These are phyloP conservation scores for Gynochthodes officinalis DNA, from an alignment of 257 asterid genomes.

Conservation along the genomic window DNA sequence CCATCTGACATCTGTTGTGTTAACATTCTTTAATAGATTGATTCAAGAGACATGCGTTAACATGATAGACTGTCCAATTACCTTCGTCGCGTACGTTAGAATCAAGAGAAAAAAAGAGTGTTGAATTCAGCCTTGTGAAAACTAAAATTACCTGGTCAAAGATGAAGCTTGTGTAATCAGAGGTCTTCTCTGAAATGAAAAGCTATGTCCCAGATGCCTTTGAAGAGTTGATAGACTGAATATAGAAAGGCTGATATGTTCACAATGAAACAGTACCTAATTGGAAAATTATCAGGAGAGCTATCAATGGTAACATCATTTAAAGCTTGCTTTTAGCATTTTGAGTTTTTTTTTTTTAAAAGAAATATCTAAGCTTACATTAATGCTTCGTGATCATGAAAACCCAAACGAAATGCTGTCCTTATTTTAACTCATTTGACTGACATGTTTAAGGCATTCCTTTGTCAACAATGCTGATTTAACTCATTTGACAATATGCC, in stretches of 20 bases:
- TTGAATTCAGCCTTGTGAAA: not conserved
- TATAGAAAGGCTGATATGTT: conserved; percentile 32
- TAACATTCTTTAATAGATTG: too few relatives aligned
- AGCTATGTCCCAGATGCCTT: conserved; percentile 54
- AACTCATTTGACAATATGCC: too few relatives aligned
- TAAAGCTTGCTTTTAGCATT: not conserved
- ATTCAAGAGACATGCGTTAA: too few relatives aligned
- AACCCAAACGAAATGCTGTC: too few relatives aligned
- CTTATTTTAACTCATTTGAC: too few relatives aligned
- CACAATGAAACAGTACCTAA: conserved; percentile 48
- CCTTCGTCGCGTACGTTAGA: not conserved
- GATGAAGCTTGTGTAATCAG: conserved; percentile 65
- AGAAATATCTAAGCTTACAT: conserved; percentile 29
- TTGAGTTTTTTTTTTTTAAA: not conserved
- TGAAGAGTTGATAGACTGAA: conserved; percentile 50
- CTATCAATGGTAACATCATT: not conserved
- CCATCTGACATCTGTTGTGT: too few relatives aligned
- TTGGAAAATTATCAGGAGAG: conserved; percentile 14
- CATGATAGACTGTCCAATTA: not conserved
- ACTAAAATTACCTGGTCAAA: conserved; percentile 48
- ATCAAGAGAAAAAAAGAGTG: not conserved
- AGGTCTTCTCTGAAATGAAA: conserved; percentile 49
- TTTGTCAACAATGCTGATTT: too few relatives aligned
- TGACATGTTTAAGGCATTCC: too few relatives aligned
- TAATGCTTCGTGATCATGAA: conserved; percentile 31